These are phyloP conservation scores for Exophiala mesophila DNA, from an alignment of 2,329 filamentous ascomycete genomes.

Conservation along the genomic window DNA sequence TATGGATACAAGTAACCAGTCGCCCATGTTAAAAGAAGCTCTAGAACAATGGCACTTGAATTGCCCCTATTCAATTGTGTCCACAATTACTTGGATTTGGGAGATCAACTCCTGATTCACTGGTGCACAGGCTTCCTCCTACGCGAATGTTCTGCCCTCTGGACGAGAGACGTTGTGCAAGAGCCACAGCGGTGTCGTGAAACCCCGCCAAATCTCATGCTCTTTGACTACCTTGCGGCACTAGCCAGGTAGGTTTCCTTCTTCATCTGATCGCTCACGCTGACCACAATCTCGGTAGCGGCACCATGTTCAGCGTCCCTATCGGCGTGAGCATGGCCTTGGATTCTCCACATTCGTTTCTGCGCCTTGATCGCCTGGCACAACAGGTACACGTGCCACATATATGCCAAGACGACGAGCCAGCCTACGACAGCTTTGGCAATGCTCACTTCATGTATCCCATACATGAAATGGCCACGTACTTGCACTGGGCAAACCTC, in stretches of 20 bases:
- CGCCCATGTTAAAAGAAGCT: no score
- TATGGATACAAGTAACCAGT: no score
- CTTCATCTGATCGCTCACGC: conserved; percentile 1
- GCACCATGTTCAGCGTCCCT: conserved; percentile 1
- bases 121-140: no score
- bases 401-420: conserved; percentile 13
- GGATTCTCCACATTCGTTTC: conserved; percentile 16
- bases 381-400: conserved; percentile 9
- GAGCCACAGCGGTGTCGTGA: no score
- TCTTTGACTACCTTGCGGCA: background rate
- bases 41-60: no score
- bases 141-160: no score
- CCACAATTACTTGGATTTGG: no score
- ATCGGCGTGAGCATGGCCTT: background rate
- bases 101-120: no score
- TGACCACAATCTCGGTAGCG: conserved; percentile 6
- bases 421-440: conserved; percentile 20
- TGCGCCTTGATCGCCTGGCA: conserved; percentile 5
- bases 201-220: no score
- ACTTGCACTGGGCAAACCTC: conserved; percentile 45
- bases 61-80: no score
- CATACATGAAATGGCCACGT: conserved; percentile 36
- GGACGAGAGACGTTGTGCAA: no score
- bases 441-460: conserved; percentile 24
- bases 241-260: conserved; percentile 3